Conservation (phyloP, 352 stramenopile genomes). For the Pythium phragmitis region DNA sequence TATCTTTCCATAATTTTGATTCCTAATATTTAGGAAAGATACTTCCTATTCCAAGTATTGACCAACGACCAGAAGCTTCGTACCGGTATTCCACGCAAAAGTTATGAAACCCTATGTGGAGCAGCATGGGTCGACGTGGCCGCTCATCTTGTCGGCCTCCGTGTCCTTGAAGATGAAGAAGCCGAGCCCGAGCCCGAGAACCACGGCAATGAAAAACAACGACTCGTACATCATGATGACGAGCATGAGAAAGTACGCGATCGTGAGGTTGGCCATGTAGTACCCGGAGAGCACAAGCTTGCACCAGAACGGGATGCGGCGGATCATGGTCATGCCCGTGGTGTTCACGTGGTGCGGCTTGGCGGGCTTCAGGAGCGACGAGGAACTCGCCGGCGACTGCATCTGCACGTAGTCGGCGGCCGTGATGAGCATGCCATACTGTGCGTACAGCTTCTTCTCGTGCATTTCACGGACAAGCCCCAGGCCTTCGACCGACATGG, state of each 20-base stretch:
- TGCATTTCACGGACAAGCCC: constrained; percentile 50
- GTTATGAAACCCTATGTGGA: constrained; percentile 41
- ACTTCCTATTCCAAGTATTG: neutral
- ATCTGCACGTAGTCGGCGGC: constrained; percentile 57
- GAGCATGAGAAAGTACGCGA: constrained; percentile 87
- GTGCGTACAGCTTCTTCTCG: constrained; percentile 43
- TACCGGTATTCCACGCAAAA: too few relatives aligned
- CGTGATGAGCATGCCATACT: constrained; percentile 59
- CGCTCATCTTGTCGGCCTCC: constrained; percentile 59
- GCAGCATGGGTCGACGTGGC: constrained; percentile 57
- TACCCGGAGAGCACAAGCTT: constrained; percentile 56
- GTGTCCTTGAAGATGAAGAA: constrained; percentile 84
- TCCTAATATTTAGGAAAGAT: constrained; percentile 3
- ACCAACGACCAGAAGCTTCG: neutral
- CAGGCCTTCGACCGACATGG: constrained; percentile 66
- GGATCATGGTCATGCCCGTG: constrained; percentile 40
- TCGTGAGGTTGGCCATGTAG: constrained; percentile 77
- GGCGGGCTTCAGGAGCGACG: constrained; percentile 19
- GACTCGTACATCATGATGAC: constrained; percentile 87
- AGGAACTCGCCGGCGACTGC: constrained; percentile 30
- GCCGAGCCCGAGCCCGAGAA: constrained; percentile 41
- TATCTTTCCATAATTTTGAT: neutral
- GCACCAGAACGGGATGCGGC: constrained; percentile 62
- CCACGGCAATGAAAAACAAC: constrained; percentile 74
- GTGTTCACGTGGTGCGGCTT: constrained; percentile 2